Evolutionary conservation across 2,329 filamentous ascomycete genomes (phyloP).

Genomic region (Colletotrichum agaves): DNA sequence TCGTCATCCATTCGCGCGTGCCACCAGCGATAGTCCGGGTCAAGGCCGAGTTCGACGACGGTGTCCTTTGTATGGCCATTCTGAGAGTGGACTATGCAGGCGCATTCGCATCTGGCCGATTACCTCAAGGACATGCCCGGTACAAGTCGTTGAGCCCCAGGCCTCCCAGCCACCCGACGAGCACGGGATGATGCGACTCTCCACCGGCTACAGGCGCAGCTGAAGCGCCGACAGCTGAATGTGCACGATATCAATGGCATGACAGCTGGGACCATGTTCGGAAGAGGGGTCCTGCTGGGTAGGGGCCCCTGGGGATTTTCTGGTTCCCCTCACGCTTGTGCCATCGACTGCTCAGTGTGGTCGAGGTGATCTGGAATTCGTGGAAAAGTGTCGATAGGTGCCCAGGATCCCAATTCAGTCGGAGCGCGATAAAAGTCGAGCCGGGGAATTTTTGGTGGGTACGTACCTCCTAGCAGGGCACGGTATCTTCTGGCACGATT

Average conservation of each 20-base stretch:
- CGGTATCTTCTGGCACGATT: background rate
- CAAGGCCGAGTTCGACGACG: background rate
- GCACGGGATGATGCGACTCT: background rate
- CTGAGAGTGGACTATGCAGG: background rate
- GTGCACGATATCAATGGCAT: background rate
- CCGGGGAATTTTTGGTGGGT: background rate
- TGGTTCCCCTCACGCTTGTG: slow-evolving; percentile 22
- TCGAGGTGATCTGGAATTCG: background rate
- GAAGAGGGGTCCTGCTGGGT: background rate
- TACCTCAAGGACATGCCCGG: background rate
- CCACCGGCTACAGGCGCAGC: background rate
- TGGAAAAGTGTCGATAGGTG: background rate
- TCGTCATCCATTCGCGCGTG: background rate
- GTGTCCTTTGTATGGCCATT: background rate
- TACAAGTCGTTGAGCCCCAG: background rate
- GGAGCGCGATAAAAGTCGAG: slow-evolving; percentile 24
- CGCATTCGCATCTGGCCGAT: background rate
- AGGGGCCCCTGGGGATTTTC: slow-evolving; percentile 1
- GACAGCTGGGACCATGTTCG: slow-evolving; percentile 13
- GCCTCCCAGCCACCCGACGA: slow-evolving; percentile 26
- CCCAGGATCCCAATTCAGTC: too few relatives aligned
- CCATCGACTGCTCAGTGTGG: slow-evolving; percentile 23
- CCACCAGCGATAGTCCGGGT: background rate
- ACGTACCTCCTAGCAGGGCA: slow-evolving; percentile 7
- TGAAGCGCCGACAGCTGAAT: background rate